Evolutionary conservation across 1,284 basidiomycete genomes (phyloP).

Genomic region (Cutaneotrichosporon sp.): DNA sequence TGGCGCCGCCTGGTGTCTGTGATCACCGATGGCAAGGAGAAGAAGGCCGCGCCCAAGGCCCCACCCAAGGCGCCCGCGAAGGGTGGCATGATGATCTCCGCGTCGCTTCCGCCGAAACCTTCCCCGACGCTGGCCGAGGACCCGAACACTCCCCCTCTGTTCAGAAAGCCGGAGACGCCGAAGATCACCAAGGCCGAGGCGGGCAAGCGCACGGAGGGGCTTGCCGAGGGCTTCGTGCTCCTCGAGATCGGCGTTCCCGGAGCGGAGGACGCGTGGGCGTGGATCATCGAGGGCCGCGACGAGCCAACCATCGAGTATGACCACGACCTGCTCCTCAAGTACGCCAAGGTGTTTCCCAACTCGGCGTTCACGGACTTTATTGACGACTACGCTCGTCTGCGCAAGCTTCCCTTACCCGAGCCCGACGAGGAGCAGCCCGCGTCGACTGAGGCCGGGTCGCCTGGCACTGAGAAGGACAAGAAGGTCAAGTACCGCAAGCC

Average conservation of each 20-base stretch:
- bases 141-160: constrained; percentile 26
- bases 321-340: constrained; percentile 64
- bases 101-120: neutral
- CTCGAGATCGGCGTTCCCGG: constrained; percentile 36
- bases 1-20: constrained; percentile 42
- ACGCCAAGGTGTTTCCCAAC: constrained; percentile 68
- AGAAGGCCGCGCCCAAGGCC: constrained; percentile 4
- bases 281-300: constrained; percentile 76
- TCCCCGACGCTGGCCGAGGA: neutral
- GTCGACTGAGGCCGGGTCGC: constrained; percentile 12
- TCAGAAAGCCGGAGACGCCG: constrained; percentile 53
- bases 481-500: constrained; percentile 19
- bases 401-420: constrained; percentile 58
- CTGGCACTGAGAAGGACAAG: constrained; percentile 22
- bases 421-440: constrained; percentile 56
- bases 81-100: constrained; percentile 10
- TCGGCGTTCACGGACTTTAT: constrained; percentile 64
- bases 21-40: constrained; percentile 18
- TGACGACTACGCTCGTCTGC: constrained; percentile 68
- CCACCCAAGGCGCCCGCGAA: constrained; percentile 6
- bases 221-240: constrained; percentile 51
- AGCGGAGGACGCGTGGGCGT: constrained; percentile 48
- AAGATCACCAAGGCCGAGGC: constrained; percentile 53
- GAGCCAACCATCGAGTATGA: constrained; percentile 69
- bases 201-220: constrained; percentile 47